phyloP scores from a whole-genome alignment of 2,329 filamentous ascomycete genomes.

The Ambrosiella beaveri region DNA sequence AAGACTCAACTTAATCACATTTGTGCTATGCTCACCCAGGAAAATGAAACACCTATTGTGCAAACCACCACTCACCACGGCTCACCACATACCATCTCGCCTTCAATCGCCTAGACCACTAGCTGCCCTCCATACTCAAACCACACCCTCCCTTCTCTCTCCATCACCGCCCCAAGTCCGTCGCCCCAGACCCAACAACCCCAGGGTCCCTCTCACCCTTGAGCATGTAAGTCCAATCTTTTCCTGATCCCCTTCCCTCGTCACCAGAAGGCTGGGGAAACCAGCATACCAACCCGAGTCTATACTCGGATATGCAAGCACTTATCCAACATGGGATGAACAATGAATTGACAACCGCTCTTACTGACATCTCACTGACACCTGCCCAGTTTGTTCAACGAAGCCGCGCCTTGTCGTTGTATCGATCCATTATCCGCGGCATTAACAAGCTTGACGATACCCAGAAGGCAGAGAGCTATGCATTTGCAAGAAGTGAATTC shows the following conservation, averaged over 20 bases:
- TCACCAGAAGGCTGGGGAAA: background rate
- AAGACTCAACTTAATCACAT: no score
- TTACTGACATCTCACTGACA: background rate
- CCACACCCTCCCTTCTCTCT: background rate
- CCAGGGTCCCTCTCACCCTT: background rate
- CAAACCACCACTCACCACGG: background rate
- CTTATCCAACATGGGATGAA: background rate
- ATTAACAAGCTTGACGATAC: constrained; percentile 35
- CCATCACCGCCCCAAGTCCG: background rate
- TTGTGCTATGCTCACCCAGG: background rate
- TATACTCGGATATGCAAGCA: background rate
- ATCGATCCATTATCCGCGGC: constrained; percentile 39
- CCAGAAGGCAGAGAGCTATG: constrained; percentile 37
- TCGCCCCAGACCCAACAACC: background rate
- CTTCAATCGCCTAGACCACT: background rate
- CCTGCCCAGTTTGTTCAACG: constrained; percentile 39
- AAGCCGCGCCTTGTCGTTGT: constrained; percentile 35
- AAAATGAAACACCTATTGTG: background rate
- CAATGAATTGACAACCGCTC: background rate
- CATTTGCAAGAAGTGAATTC: constrained; percentile 42
- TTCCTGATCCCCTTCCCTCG: background rate
- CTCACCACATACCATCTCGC: background rate
- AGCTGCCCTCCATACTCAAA: background rate
- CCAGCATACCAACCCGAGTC: no score
- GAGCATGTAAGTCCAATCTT: background rate